These are phyloP conservation scores for Begonia masoniana DNA, from an alignment of 306 rosid species.

Conservation along the genomic window DNA sequence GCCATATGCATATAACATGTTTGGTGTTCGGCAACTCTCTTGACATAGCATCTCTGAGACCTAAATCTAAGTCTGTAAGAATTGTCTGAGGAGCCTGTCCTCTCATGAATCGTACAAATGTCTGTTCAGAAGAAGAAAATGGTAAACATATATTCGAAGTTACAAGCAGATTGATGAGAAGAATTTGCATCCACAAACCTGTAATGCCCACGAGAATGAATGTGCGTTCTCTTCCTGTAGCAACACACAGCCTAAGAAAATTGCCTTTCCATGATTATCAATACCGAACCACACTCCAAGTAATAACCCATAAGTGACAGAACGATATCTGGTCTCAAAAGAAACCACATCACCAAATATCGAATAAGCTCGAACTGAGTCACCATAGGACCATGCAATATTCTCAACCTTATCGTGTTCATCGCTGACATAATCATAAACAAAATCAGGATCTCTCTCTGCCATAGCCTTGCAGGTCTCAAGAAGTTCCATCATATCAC, in stretches of 20 bases:
- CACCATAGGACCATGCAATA: slow-evolving; percentile 47
- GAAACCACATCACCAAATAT: slow-evolving; percentile 48
- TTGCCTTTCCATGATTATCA: slow-evolving; percentile 41
- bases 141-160: slow-evolving; percentile 9
- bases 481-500: slow-evolving; percentile 42
- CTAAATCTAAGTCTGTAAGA: slow-evolving; percentile 45
- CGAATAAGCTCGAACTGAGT: slow-evolving; percentile 30
- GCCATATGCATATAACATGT: slow-evolving; percentile 42
- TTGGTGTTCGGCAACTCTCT: slow-evolving; percentile 41
- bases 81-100: slow-evolving; percentile 49
- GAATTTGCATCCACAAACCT: slow-evolving; percentile 36
- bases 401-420: slow-evolving; percentile 39
- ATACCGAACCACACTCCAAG: slow-evolving; percentile 56
- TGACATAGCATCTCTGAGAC: slow-evolving; percentile 41
- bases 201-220: slow-evolving; percentile 51
- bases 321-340: slow-evolving; percentile 41
- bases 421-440: slow-evolving; percentile 30
- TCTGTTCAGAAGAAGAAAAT: slow-evolving; percentile 39
- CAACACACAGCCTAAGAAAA: slow-evolving; percentile 36
- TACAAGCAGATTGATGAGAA: slow-evolving; percentile 24
- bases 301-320: slow-evolving; percentile 41
- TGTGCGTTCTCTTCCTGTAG: slow-evolving; percentile 49
- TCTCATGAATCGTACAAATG: slow-evolving; percentile 49
- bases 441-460: slow-evolving; percentile 32
- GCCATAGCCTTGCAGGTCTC: slow-evolving; percentile 36